These are phyloP conservation scores for Gyromitra esculenta DNA, from an alignment of 2,329 filamentous ascomycete genomes.

Conservation along the genomic window DNA sequence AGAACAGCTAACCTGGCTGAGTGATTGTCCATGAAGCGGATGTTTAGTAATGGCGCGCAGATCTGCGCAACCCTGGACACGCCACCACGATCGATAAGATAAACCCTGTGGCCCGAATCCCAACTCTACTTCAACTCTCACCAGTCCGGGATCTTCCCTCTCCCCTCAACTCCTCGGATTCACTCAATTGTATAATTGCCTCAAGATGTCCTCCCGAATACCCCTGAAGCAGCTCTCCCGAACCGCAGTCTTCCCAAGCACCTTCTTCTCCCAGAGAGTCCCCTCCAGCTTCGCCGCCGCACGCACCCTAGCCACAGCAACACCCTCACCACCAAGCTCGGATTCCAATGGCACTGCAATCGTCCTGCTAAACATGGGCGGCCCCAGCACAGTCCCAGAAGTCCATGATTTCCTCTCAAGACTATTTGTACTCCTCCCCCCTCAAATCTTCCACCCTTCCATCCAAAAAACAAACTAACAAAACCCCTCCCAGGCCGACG, in stretches of 20 bases:
- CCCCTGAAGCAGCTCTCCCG: slow-evolving; percentile 39
- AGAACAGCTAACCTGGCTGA: neutral
- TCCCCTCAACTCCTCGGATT: neutral
- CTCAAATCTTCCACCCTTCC: slow-evolving; percentile 4
- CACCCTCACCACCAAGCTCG: slow-evolving; percentile 23
- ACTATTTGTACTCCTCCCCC: slow-evolving; percentile 76
- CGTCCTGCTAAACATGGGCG: slow-evolving; percentile 99
- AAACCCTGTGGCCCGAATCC: neutral
- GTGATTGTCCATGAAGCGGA: neutral
- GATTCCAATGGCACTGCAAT: slow-evolving; percentile 74
- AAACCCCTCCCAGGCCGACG: slow-evolving; percentile 74
- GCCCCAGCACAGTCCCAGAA: slow-evolving; percentile 86
- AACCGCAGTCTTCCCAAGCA: slow-evolving; percentile 32
- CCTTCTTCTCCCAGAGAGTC: slow-evolving; percentile 48
- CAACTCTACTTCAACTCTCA: neutral
- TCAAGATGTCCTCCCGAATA: slow-evolving; percentile 46
- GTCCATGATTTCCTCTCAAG: slow-evolving; percentile 89
- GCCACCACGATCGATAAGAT: slow-evolving; percentile 16
- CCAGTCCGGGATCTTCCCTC: neutral
- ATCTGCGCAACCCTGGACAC: neutral
- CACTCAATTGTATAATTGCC: slow-evolving; percentile 14
- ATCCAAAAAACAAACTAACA: slow-evolving; percentile 35
- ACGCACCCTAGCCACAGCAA: slow-evolving; percentile 48
- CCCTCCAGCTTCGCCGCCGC: slow-evolving; percentile 27
- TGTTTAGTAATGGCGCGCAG: slow-evolving; percentile 18